Evolutionary conservation across 306 rosid species (phyloP).

Genomic region (Canavalia gladiata): DNA sequence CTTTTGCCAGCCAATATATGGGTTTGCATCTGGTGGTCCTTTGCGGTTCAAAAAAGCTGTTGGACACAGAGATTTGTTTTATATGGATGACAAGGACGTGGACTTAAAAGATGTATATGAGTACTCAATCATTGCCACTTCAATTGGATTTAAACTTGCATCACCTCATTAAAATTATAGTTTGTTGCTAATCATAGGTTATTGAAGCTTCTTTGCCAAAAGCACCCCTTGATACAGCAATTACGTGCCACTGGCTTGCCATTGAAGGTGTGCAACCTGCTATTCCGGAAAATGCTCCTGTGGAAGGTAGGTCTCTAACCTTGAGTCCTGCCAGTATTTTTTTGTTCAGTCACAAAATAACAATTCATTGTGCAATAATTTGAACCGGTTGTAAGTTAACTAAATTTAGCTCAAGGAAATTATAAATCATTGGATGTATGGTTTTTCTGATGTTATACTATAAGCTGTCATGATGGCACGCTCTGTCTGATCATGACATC

Average conservation of each 20-base stretch:
- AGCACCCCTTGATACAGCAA: conserved; percentile 78
- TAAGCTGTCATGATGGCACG: conserved; percentile 26
- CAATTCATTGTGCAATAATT: conserved; percentile 30
- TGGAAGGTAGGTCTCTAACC: conserved; percentile 66
- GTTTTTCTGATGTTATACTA: conserved; percentile 19
- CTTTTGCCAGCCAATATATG: conserved; percentile 79
- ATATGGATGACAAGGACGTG: conserved; percentile 90
- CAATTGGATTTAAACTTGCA: conserved; percentile 38
- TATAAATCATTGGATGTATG: conserved; percentile 28
- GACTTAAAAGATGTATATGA: conserved; percentile 86
- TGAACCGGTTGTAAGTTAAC: conserved; percentile 33
- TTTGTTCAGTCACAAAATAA: conserved; percentile 1
- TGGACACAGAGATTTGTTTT: conserved; percentile 90
- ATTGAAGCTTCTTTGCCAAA: conserved; percentile 84
- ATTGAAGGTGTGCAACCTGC: conserved; percentile 97
- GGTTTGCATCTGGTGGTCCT: conserved; percentile 87
- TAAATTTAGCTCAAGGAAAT: conserved; percentile 29
- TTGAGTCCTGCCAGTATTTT: background rate
- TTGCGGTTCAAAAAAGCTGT: conserved; percentile 85
- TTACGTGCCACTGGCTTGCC: conserved; percentile 87
- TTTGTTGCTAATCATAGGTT: conserved; percentile 58
- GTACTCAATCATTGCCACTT: conserved; percentile 33
- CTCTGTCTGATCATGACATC: conserved; percentile 16
- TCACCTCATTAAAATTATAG: conserved; percentile 26
- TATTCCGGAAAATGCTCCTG: conserved; percentile 79